Conservation (phyloP, 1,284 basidiomycete species). For the Leccinum huronense region DNA sequence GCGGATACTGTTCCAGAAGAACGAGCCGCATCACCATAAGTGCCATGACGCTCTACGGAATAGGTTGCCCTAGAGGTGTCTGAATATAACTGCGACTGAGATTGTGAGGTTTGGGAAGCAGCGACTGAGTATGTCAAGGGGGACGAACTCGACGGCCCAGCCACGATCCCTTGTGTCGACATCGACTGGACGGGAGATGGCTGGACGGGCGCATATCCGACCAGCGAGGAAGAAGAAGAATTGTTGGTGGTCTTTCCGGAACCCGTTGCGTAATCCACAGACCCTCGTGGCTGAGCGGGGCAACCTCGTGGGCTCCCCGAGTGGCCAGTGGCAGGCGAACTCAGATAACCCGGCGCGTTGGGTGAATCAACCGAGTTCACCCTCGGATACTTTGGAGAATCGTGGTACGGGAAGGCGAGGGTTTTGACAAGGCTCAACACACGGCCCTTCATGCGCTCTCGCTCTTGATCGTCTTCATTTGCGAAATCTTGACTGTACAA, state of each 20-base stretch:
- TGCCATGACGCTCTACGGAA: slow-evolving; percentile 25
- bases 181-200: slow-evolving; percentile 27
- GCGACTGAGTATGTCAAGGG: slow-evolving; percentile 26
- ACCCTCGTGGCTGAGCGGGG: slow-evolving; percentile 27
- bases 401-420: slow-evolving; percentile 76
- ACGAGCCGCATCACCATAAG: slow-evolving; percentile 26
- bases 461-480: slow-evolving; percentile 43
- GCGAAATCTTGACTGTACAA: slow-evolving; percentile 64
- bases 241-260: slow-evolving; percentile 18
- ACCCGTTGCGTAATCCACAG: slow-evolving; percentile 27
- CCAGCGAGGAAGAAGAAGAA: slow-evolving; percentile 29
- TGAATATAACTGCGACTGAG: slow-evolving; percentile 31
- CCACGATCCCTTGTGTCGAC: slow-evolving; percentile 19
- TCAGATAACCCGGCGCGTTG: slow-evolving; percentile 33
- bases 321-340: slow-evolving; percentile 39
- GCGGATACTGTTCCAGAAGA: slow-evolving; percentile 19
- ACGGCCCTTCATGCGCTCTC: slow-evolving; percentile 57
- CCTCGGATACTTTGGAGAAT: slow-evolving; percentile 54
- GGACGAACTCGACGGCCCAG: slow-evolving; percentile 26
- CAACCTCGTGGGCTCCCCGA: slow-evolving; percentile 33
- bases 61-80: slow-evolving; percentile 27
- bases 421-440: slow-evolving; percentile 66
- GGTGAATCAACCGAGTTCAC: slow-evolving; percentile 48
- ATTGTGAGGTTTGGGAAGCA: slow-evolving; percentile 25
- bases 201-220: slow-evolving; percentile 28